phyloP scores from a whole-genome alignment of 331 rosid species.

The Erythrophleum ivorense region DNA sequence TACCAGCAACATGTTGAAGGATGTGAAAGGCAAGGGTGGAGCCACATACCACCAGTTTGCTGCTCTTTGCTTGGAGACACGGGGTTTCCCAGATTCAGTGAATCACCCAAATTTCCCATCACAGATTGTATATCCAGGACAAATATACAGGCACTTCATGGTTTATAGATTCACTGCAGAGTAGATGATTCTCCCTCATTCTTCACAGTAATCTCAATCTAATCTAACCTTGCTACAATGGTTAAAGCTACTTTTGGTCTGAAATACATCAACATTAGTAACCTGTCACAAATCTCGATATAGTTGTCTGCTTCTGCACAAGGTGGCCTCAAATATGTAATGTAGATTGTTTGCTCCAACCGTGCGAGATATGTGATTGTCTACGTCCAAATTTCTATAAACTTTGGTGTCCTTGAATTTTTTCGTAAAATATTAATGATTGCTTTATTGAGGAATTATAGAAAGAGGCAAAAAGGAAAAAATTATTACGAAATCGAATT shows the following conservation, averaged over 20 bases:
- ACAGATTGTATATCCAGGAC: slow-evolving; percentile 61
- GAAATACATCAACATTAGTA: background rate
- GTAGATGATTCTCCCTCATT: slow-evolving; percentile 14
- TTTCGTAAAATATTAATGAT: no score
- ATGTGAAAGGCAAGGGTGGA: slow-evolving; percentile 59
- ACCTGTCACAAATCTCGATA: background rate
- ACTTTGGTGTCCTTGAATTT: no score
- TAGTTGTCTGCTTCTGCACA: background rate
- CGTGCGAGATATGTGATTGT: background rate
- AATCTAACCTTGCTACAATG: background rate
- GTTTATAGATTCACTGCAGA: slow-evolving; percentile 60
- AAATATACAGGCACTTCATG: slow-evolving; percentile 63
- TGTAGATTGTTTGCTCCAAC: background rate
- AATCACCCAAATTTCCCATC: slow-evolving; percentile 68
- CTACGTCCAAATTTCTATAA: no score
- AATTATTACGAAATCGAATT: no score
- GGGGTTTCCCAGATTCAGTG: slow-evolving; percentile 77
- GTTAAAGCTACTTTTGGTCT: background rate
- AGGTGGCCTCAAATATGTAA: background rate
- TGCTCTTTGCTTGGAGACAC: slow-evolving; percentile 70
- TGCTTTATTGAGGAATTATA: no score
- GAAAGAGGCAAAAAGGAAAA: no score
- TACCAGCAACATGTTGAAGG: slow-evolving; percentile 48
- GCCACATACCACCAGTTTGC: slow-evolving; percentile 44
- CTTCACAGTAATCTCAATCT: no score